Conservation (phyloP, 257 asterid genomes). For the Penstemon eatonii region DNA sequence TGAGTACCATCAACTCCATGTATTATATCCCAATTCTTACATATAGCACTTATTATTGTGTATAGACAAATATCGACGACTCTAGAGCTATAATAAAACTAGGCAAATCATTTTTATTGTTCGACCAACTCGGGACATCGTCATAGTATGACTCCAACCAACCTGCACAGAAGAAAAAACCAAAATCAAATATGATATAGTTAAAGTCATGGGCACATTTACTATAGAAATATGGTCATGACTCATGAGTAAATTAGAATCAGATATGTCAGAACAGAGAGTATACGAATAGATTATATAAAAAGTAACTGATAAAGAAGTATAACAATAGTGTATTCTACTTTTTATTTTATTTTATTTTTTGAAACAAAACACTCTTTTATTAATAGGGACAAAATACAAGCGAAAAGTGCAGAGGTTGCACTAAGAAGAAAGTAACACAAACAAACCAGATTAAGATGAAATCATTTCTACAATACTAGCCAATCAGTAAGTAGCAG, state of each 20-base stretch:
- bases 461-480: too few relatives aligned
- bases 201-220: conserved; percentile 2
- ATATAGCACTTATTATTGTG: conserved; percentile 47
- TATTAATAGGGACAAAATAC: too few relatives aligned
- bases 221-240: not conserved
- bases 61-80: conserved; percentile 45
- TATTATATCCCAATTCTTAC: conserved; percentile 55
- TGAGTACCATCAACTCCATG: conserved; percentile 48
- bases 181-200: conserved; percentile 25
- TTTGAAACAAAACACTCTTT: too few relatives aligned
- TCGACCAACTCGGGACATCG: conserved; percentile 52
- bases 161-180: conserved; percentile 51
- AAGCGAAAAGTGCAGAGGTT: too few relatives aligned
- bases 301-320: conserved; percentile 16
- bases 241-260: not conserved
- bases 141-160: conserved; percentile 57
- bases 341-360: not conserved
- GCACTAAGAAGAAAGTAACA: too few relatives aligned
- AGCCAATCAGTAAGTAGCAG: too few relatives aligned
- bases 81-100: conserved; percentile 60
- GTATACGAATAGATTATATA: not conserved
- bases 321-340: conserved; percentile 10
- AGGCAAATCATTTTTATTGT: conserved; percentile 61
- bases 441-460: too few relatives aligned
- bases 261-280: not conserved